Evolutionary conservation across 1,139 yeast genomes (phyloP).

Genomic region (Sugiyamaella xylanicola): DNA sequence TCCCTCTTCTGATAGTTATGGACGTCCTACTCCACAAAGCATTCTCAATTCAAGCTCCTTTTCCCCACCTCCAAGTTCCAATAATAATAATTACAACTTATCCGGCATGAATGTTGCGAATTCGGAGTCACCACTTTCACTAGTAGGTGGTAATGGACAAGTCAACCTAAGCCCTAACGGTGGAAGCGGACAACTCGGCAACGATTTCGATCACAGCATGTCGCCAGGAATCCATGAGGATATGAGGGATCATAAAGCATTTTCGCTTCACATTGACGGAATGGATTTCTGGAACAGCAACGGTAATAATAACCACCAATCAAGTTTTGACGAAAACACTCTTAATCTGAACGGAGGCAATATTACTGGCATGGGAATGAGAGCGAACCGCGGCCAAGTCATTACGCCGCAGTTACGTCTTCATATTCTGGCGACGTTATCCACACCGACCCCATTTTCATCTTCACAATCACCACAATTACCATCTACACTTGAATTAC

Average conservation of each 20-base stretch:
- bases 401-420: conserved; percentile 70
- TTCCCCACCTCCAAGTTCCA: conserved; percentile 23
- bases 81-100: conserved; percentile 2
- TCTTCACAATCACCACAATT: conserved; percentile 53
- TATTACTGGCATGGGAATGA: conserved; percentile 19
- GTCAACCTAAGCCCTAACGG: conserved; percentile 7
- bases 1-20: conserved; percentile 23
- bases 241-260: conserved; percentile 23
- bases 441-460: conserved; percentile 64
- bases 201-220: conserved; percentile 19
- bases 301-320: conserved; percentile 24
- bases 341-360: conserved; percentile 23
- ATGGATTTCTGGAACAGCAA: conserved; percentile 21
- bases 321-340: conserved; percentile 16
- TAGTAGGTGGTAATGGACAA: conserved; percentile 14
- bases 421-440: conserved; percentile 57
- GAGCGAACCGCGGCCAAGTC: conserved; percentile 36
- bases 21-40: conserved; percentile 27
- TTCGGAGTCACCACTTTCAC: conserved; percentile 27
- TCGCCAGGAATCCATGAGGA: conserved; percentile 23
- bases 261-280: conserved; percentile 22
- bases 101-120: conserved; percentile 3
- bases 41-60: conserved; percentile 24
- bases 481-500: conserved; percentile 74
- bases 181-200: conserved; percentile 8